A percentile compares a stretch with the other conserved stretches of the same genome.
Evolutionary conservation across 495 filamentous ascomycete species (phyloP).

Genomic region (Penicillium crystallinum): DNA sequence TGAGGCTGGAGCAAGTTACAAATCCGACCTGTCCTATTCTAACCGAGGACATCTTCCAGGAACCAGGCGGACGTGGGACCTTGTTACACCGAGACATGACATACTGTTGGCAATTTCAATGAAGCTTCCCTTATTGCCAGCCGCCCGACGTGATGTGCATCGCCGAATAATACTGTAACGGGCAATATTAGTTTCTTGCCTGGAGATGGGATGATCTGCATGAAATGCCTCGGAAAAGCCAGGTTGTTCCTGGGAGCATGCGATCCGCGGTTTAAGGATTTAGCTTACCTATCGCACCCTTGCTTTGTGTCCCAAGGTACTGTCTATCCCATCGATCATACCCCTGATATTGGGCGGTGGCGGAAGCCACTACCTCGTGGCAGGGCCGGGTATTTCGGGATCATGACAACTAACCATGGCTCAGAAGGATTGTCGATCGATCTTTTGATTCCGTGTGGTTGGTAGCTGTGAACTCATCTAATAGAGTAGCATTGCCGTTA

Average conservation of each 20-base stretch:
- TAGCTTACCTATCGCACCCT: neutral
- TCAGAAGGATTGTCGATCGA: neutral
- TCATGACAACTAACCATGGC: neutral
- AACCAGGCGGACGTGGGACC: neutral
- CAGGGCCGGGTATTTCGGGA: slow-evolving; percentile 1
- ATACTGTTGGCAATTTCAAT: neutral
- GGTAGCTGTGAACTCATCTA: neutral
- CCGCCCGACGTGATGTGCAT: neutral
- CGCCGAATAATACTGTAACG: neutral
- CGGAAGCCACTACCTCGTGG: slow-evolving; percentile 16
- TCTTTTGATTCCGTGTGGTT: neutral
- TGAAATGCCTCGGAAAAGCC: neutral
- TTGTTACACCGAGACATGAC: slow-evolving; percentile 2
- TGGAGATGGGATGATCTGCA: neutral
- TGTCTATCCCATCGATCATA: neutral
- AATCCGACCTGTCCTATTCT: neutral
- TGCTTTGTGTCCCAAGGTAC: neutral
- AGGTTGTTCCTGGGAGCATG: neutral
- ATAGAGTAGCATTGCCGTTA: neutral
- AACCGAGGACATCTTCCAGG: slow-evolving; percentile 1
- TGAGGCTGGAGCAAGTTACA: neutral
- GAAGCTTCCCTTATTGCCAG: neutral
- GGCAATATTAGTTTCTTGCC: neutral
- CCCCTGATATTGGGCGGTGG: slow-evolving; percentile 7
- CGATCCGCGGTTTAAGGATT: neutral